A percentile compares a stretch with the other conserved stretches of the same genome.
These are phyloP conservation scores for Pachysandra terminalis DNA, from an alignment of 164 flowering plant species.

Conservation along the genomic window DNA sequence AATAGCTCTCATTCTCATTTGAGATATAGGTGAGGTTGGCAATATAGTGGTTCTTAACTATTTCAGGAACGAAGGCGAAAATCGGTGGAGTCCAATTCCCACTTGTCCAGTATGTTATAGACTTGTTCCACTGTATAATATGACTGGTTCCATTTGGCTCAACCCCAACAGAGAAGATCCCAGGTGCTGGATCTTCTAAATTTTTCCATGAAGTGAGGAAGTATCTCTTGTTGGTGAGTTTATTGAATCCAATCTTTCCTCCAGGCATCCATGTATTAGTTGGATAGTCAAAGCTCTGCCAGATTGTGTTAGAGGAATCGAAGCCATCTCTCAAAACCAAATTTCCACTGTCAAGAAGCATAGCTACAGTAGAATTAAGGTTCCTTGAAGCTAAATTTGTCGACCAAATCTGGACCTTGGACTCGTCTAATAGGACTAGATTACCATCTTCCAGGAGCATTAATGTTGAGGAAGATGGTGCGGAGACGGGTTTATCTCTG, in stretches of 20 bases:
- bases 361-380: not conserved
- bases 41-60: not conserved
- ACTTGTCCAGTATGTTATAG: no score
- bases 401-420: not conserved
- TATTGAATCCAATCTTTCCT: not conserved
- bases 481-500: constrained; percentile 14
- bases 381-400: not conserved
- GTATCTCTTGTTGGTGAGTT: not conserved
- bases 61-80: no score
- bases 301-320: not conserved
- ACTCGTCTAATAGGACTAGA: not conserved
- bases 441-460: constrained; percentile 19
- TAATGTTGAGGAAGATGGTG: constrained; percentile 8
- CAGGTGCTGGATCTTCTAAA: not conserved
- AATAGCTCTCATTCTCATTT: constrained; percentile 8
- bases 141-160: not conserved
- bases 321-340: not conserved
- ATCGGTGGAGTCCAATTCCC: no score
- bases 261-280: not conserved
- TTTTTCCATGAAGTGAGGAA: not conserved
- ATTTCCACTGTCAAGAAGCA: not conserved
- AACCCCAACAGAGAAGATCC: not conserved
- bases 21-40: constrained; percentile 14
- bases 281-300: not conserved
- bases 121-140: no score